Conservation (phyloP, 805 yeast genomes). For the Priceomyces haplophilus region DNA sequence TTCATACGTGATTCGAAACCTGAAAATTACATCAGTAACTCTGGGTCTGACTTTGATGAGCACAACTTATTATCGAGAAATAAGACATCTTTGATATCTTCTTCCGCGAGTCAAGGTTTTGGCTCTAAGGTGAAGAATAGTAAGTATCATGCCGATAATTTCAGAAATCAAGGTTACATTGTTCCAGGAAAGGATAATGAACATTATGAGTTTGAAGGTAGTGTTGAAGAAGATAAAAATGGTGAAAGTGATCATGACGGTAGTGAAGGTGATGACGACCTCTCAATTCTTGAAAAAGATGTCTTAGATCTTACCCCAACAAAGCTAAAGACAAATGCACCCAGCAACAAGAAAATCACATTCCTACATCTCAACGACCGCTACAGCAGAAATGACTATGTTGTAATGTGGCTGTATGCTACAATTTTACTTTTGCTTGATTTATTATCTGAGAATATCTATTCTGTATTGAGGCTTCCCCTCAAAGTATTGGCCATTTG, state of each 20-base stretch:
- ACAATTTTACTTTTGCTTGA: background rate
- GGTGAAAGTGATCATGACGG: background rate
- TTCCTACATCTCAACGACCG: background rate
- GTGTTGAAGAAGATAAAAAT: background rate
- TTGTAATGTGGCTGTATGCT: background rate
- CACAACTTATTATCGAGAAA: background rate
- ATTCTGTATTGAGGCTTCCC: background rate
- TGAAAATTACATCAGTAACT: background rate
- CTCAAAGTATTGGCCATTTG: background rate
- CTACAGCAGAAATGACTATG: background rate
- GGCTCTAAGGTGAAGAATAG: no score
- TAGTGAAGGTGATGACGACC: background rate
- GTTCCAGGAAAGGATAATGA: background rate
- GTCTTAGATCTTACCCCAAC: conserved; percentile 1
- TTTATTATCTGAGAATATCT: background rate
- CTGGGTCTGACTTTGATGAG: background rate
- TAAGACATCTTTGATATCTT: background rate
- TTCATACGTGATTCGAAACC: conserved; percentile 4
- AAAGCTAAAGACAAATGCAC: background rate
- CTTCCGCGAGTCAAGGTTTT: no score
- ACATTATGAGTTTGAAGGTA: background rate
- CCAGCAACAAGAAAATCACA: background rate
- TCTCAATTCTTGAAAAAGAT: conserved; percentile 1
- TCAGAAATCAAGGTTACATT: background rate
- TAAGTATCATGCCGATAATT: no score